A percentile compares a stretch with the other conserved stretches of the same genome.
Conservation (phyloP, 441 rosid genomes). For the Gossypium lobatum region DNA sequence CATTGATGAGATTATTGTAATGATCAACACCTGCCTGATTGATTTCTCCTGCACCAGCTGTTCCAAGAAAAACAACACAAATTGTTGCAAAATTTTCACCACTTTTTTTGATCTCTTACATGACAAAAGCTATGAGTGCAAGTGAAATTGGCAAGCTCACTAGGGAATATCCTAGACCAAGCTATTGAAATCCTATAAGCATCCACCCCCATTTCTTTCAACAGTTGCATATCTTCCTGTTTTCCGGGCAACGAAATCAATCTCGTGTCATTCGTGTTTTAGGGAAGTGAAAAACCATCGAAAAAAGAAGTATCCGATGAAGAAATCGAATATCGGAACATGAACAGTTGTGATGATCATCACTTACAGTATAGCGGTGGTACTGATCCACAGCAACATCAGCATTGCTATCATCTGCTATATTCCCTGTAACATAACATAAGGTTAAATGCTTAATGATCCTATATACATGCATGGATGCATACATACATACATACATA, state of each 20-base stretch:
- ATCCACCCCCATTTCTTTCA: constrained; percentile 74
- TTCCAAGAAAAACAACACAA: neutral
- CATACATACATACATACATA: neutral
- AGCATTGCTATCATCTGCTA: constrained; percentile 60
- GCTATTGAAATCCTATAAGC: constrained; percentile 63
- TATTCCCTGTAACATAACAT: constrained; percentile 38
- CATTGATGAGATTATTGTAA: constrained; percentile 57
- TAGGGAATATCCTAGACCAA: constrained; percentile 66
- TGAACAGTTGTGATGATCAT: neutral
- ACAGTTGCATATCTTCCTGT: constrained; percentile 64
- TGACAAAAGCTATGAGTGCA: neutral
- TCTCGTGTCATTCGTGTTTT: neutral
- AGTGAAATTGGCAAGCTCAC: constrained; percentile 23
- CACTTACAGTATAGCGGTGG: constrained; percentile 55
- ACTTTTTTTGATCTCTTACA: too few relatives aligned
- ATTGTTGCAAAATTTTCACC: too few relatives aligned
- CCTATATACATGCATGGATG: neutral
- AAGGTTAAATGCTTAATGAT: neutral
- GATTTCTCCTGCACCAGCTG: constrained; percentile 74
- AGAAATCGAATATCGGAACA: neutral
- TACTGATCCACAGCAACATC: constrained; percentile 90
- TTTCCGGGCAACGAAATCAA: neutral
- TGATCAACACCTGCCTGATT: constrained; percentile 69
- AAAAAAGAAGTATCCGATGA: neutral
- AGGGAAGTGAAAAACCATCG: neutral